A percentile compares a stretch with the other conserved stretches of the same genome.
These are phyloP conservation scores for Tillandsia leiboldiana DNA, from an alignment of 176 grass and related monocot species.

Conservation along the genomic window DNA sequence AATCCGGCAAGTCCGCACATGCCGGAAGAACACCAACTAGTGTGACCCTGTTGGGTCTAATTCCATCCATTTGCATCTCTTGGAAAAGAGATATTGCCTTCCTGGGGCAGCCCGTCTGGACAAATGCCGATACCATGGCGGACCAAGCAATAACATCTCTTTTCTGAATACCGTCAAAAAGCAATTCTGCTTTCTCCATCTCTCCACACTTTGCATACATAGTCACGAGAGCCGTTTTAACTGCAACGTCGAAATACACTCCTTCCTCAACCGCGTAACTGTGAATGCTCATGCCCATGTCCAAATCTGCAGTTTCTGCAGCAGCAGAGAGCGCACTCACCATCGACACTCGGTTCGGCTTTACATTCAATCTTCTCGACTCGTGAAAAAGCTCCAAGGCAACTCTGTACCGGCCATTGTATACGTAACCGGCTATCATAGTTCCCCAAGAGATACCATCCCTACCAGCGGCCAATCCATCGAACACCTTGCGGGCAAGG, in stretches of 20 bases:
- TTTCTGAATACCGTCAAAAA: slow-evolving; percentile 56
- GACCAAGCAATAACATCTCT: slow-evolving; percentile 83
- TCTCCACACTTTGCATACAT: slow-evolving; percentile 62
- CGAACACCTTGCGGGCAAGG: slow-evolving; percentile 40
- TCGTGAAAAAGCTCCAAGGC: slow-evolving; percentile 51
- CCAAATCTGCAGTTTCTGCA: slow-evolving; percentile 46
- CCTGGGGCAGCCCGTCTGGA: slow-evolving; percentile 51
- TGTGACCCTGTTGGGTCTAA: slow-evolving; percentile 61
- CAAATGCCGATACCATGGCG: slow-evolving; percentile 70
- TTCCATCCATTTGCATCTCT: slow-evolving; percentile 48
- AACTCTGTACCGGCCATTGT: slow-evolving; percentile 42
- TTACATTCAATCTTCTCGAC: slow-evolving; percentile 22
- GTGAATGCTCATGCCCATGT: slow-evolving; percentile 37
- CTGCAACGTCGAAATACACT: slow-evolving; percentile 38
- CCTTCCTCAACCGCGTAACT: slow-evolving; percentile 29
- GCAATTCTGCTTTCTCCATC: slow-evolving; percentile 49
- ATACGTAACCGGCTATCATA: slow-evolving; percentile 54
- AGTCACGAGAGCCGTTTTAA: slow-evolving; percentile 53
- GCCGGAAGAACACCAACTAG: slow-evolving; percentile 54
- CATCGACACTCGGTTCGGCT: slow-evolving; percentile 40
- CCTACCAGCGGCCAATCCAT: slow-evolving; percentile 28
- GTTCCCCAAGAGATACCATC: slow-evolving; percentile 73
- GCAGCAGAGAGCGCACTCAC: slow-evolving; percentile 61
- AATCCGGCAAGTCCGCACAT: slow-evolving; percentile 67
- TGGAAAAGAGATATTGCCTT: slow-evolving; percentile 57